These are phyloP conservation scores for Diplodia seriata DNA, from an alignment of 2,329 filamentous ascomycete genomes.

Conservation along the genomic window DNA sequence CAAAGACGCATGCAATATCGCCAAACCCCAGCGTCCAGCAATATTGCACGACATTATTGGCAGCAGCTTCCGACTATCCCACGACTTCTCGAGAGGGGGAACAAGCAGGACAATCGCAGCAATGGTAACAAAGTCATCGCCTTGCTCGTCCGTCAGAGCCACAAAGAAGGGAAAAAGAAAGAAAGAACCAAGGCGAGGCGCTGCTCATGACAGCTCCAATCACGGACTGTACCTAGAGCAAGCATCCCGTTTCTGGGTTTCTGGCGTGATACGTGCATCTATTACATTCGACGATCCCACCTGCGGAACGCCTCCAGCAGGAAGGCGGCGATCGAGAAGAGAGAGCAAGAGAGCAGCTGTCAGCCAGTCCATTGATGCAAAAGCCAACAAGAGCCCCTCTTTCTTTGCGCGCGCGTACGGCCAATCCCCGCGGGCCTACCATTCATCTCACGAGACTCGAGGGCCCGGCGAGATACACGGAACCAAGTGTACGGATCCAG, in stretches of 20 bases:
- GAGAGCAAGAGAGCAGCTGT: not conserved
- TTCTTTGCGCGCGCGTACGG: not conserved
- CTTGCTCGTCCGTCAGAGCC: not conserved
- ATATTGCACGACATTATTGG: not conserved
- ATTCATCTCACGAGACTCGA: not conserved
- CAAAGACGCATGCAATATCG: not conserved
- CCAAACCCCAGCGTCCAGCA: not conserved
- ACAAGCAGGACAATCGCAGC: not conserved
- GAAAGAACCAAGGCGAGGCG: not conserved
- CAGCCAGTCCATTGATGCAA: not conserved
- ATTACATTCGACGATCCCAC: not conserved
- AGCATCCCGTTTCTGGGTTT: not conserved
- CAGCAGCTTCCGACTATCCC: not conserved
- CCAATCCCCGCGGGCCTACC: not conserved
- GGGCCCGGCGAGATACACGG: not conserved
- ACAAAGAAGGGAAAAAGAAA: not conserved
- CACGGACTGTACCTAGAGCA: not conserved
- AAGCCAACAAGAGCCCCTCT: not conserved
- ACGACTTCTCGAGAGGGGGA: not conserved
- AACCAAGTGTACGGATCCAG: not conserved
- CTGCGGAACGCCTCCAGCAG: not conserved
- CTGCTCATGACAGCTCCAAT: not conserved
- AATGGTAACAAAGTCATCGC: not conserved
- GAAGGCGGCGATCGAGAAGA: not conserved
- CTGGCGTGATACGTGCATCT: slow-evolving; percentile 1